Conservation (phyloP, 805 yeast species). For the Schizosaccharomyces octosporus region DNA sequence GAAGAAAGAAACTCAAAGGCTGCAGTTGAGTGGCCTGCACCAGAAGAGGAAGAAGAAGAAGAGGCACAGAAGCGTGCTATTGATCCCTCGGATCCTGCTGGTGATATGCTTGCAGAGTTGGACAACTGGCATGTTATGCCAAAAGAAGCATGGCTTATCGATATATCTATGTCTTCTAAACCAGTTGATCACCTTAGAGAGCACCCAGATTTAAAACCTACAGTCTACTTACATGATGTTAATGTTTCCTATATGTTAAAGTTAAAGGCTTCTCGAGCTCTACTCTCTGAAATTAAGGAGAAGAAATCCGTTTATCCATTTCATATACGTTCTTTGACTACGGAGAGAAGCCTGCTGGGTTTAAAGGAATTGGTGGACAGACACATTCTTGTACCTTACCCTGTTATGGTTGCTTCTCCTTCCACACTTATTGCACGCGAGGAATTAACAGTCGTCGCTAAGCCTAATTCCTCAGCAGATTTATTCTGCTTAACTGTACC, state of each 20-base stretch:
- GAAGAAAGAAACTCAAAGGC: constrained; percentile 1
- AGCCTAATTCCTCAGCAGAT: neutral
- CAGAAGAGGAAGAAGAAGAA: neutral
- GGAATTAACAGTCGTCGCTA: neutral
- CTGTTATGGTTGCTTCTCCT: neutral
- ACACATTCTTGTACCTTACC: neutral
- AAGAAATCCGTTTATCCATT: neutral
- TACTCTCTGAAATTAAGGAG: neutral
- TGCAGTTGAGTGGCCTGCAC: constrained; percentile 1
- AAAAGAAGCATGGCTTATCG: constrained; percentile 74
- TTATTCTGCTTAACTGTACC: neutral
- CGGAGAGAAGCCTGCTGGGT: neutral
- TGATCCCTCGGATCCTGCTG: constrained; percentile 10
- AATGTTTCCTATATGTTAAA: neutral
- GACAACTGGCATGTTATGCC: constrained; percentile 21
- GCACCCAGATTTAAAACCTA: constrained; percentile 1
- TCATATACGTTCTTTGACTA: neutral
- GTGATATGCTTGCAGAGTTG: constrained; percentile 24
- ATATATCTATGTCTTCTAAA: constrained; percentile 35
- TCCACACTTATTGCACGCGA: neutral
- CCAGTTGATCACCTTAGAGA: neutral
- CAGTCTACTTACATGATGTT: neutral
- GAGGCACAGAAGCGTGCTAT: constrained; percentile 4
- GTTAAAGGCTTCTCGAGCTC: neutral
- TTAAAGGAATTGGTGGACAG: neutral